These are phyloP conservation scores for Scheffersomyces spartinae DNA, from an alignment of 805 yeast genomes.

Conservation along the genomic window DNA sequence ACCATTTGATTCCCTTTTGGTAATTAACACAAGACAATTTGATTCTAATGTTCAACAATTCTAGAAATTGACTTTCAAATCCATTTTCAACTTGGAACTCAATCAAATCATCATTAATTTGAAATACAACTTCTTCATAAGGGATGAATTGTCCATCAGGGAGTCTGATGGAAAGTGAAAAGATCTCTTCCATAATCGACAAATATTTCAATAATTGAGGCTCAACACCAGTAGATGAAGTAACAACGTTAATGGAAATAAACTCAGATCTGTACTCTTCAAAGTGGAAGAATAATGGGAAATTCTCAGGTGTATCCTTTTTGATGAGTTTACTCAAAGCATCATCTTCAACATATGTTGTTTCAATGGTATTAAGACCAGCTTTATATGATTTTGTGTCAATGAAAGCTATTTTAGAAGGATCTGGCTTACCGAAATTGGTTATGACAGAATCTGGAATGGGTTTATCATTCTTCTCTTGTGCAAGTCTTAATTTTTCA, in stretches of 20 bases:
- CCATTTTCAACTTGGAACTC: constrained; percentile 46
- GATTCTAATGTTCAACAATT: constrained; percentile 50
- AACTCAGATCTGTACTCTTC: constrained; percentile 77
- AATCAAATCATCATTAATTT: constrained; percentile 63
- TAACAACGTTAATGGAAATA: constrained; percentile 50
- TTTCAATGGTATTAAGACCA: constrained; percentile 32
- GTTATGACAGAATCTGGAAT: constrained; percentile 61
- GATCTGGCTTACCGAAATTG: constrained; percentile 62
- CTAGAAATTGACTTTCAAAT: constrained; percentile 50
- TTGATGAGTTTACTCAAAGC: constrained; percentile 3
- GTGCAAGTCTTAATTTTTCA: constrained; percentile 47
- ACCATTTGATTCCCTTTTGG: constrained; percentile 64
- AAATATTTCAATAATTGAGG: constrained; percentile 49
- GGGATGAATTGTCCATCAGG: constrained; percentile 50
- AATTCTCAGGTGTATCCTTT: constrained; percentile 27
- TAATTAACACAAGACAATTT: constrained; percentile 56
- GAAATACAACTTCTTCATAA: constrained; percentile 67
- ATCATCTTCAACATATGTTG: constrained; percentile 17
- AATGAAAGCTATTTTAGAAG: constrained; percentile 62
- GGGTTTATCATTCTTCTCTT: constrained; percentile 54
- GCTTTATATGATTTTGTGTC: constrained; percentile 53
- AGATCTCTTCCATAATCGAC: constrained; percentile 51
- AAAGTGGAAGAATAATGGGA: constrained; percentile 64
- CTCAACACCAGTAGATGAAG: constrained; percentile 45
- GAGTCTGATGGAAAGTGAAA: constrained; percentile 57